phyloP scores from a whole-genome alignment of 768 basidiomycete species.

The Mycena alexandri region DNA sequence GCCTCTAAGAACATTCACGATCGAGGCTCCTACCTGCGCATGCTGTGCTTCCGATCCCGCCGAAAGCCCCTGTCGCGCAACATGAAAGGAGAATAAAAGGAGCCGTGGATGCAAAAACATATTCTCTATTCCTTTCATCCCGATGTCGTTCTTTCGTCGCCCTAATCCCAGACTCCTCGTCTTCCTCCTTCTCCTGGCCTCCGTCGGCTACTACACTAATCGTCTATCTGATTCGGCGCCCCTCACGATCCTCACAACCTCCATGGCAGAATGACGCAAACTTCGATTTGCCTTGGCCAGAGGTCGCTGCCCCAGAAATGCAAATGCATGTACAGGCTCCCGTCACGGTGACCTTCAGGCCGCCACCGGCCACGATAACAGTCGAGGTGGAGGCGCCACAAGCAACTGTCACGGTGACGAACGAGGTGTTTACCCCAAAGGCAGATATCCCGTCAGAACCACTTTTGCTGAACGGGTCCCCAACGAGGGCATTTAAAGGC shows the following conservation, averaged over 20 bases:
- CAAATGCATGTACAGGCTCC: background rate
- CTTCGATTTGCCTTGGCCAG: background rate
- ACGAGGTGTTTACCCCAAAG: background rate
- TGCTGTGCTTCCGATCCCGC: too few species aligned
- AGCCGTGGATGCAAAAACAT: too few species aligned
- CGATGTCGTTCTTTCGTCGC: constrained; percentile 1
- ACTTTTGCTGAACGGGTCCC: constrained; percentile 45
- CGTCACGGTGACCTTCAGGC: background rate
- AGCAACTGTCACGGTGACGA: constrained; percentile 8
- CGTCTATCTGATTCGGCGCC: background rate
- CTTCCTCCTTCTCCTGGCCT: background rate
- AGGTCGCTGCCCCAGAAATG: background rate
- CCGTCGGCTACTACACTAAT: constrained; percentile 9
- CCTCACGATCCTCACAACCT: background rate
- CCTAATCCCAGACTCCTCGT: background rate
- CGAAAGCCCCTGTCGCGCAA: too few species aligned
- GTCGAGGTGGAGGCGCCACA: constrained; percentile 3
- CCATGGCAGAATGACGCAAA: background rate
- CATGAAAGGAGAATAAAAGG: too few species aligned
- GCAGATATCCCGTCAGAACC: background rate
- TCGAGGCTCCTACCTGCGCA: too few species aligned
- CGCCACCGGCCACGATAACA: background rate
- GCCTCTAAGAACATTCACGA: too few species aligned
- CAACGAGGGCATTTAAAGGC: constrained; percentile 56
- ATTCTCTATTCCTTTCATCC: too few species aligned